Conservation (phyloP, 306 rosid genomes). For the Ammopiptanthus mongolicus region DNA sequence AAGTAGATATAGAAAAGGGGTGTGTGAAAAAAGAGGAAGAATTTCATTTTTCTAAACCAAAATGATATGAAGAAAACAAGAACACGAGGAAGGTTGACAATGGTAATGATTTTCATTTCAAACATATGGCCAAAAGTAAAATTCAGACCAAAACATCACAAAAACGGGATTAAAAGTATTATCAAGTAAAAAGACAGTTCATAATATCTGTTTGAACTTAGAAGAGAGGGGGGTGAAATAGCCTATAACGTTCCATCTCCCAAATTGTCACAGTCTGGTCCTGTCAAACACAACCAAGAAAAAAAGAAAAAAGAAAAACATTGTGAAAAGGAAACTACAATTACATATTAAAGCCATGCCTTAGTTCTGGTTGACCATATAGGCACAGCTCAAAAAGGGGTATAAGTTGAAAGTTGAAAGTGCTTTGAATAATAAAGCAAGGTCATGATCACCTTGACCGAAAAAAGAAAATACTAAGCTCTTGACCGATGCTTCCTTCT, state of each 20-base stretch:
- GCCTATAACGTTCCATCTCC: conserved; percentile 1
- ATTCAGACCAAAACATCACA: not conserved
- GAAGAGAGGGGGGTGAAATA: not conserved
- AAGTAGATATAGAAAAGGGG: too few species aligned
- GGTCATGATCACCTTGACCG: conserved; percentile 31
- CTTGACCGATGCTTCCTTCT: conserved; percentile 63
- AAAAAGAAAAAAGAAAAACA: not conserved
- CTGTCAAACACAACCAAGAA: not conserved
- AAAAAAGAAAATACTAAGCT: conserved; percentile 78
- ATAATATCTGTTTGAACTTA: not conserved
- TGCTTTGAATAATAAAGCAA: not conserved
- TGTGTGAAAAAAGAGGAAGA: too few species aligned
- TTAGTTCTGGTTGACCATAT: not conserved
- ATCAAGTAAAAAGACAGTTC: not conserved
- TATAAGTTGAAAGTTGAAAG: not conserved
- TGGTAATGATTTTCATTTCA: too few species aligned
- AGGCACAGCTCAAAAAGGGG: conserved; percentile 23
- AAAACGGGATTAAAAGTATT: not conserved
- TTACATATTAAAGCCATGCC: conserved; percentile 20
- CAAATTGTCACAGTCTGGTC: not conserved
- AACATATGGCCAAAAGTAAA: not conserved
- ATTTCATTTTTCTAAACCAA: too few species aligned
- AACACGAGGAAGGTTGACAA: too few species aligned
- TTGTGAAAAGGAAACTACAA: not conserved
- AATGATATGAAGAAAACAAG: too few species aligned